Evolutionary conservation across 2,329 filamentous ascomycete species (phyloP).

Genomic region (Beauveria caledonica): DNA sequence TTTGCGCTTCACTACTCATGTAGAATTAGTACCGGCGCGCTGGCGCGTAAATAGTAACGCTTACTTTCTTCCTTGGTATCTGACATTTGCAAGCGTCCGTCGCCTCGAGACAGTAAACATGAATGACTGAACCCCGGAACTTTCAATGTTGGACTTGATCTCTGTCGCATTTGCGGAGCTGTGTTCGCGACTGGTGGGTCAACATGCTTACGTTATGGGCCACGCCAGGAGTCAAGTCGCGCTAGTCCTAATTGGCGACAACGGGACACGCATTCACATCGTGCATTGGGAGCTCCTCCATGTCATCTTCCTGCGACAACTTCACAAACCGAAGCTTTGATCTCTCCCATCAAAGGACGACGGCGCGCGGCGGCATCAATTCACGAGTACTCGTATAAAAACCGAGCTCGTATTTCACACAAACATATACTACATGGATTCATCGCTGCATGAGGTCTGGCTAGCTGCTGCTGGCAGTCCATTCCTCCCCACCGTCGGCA

Average conservation of each 20-base stretch:
- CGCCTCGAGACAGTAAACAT: not conserved
- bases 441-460: slow-evolving; percentile 84
- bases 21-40: slow-evolving; percentile 4
- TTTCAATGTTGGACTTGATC: not conserved
- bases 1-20: slow-evolving; percentile 57
- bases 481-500: slow-evolving; percentile 71
- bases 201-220: slow-evolving; percentile 23
- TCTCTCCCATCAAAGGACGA: not conserved
- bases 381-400: not conserved
- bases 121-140: not conserved
- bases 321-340: slow-evolving; percentile 1
- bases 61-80: slow-evolving; percentile 33
- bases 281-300: slow-evolving; percentile 21
- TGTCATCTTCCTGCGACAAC: slow-evolving; percentile 4
- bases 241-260: slow-evolving; percentile 24
- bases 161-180: slow-evolving; percentile 6
- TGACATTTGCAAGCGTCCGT: slow-evolving; percentile 16
- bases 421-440: slow-evolving; percentile 52
- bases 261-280: slow-evolving; percentile 28
- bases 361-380: not conserved
- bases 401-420: not conserved
- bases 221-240: slow-evolving; percentile 7
- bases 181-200: not conserved
- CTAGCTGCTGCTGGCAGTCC: slow-evolving; percentile 82
- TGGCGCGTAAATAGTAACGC: slow-evolving; percentile 7